Evolutionary conservation across 2,329 filamentous ascomycete species (phyloP), one percentile per base, ranked within the genome.

Genomic region (Zymoseptoria pseudotritici): DNA sequence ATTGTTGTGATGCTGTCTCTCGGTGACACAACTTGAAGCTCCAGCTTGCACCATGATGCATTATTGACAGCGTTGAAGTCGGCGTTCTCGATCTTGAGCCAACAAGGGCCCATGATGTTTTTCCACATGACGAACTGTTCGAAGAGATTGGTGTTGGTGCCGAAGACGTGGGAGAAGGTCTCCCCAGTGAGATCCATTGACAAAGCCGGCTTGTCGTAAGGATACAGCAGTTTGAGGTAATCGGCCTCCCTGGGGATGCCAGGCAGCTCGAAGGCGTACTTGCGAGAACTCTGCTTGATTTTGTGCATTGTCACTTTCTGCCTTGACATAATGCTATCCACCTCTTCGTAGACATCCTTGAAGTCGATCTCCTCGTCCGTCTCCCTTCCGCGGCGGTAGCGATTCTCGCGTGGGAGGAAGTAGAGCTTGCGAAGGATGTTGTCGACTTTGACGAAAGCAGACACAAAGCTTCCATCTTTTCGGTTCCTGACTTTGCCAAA

Each of bases 101-200:
- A 99, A 74, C 94, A 97, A 29, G 94, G 94, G 1, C 94, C 94
- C 93, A 97, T 99, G 68, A 99, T 90, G 71, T 96, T 96, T 78
- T 97, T 97, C 89, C 92, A 97, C 4, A 99, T 82, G 20, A 99
- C 94, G 71, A 99, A 99, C 69, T 99, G 94, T 75, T 99, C 94
- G 68, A 99, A 99, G 0, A 99, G 81, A 1, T 90, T 86, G 0
- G 94, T 99, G 73, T 94, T 96, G 59, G 89, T 88, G 26, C 95
- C 94, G 67, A 99, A 99, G 22, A 96, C 87, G 65, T 90, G 90
- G 1, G 93, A 97, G 72, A 93, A 99, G 0, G 94, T 97, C 73
- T 96, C 86, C 26, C 94, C 94, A 50, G 80, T 84, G 5, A 83
- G 77, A 62, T 88, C 87, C 57, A 83, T 79, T n/a, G 90, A 82